These are phyloP conservation scores for Rhodotorula sp. DNA, from an alignment of 1,284 basidiomycete genomes.

Conservation along the genomic window DNA sequence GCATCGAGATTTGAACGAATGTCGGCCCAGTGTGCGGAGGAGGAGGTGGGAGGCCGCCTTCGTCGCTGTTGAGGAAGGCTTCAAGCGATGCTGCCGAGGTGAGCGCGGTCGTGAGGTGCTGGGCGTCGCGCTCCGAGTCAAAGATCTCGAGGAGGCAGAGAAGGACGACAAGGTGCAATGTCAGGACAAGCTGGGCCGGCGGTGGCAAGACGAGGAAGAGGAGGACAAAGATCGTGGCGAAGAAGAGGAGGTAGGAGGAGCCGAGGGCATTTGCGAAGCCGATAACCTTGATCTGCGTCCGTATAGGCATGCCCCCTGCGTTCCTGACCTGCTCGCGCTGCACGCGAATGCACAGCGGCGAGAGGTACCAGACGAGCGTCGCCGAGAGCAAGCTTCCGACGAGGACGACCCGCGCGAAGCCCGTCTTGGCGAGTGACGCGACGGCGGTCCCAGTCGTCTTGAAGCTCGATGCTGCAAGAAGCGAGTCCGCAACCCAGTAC, in stretches of 20 bases:
- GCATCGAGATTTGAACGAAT: slow-evolving; percentile 67
- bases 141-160: slow-evolving; percentile 71
- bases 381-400: slow-evolving; percentile 59
- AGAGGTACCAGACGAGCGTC: slow-evolving; percentile 64
- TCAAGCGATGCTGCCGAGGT: slow-evolving; percentile 30
- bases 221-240: slow-evolving; percentile 64
- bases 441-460: not conserved
- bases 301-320: slow-evolving; percentile 45
- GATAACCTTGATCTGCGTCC: slow-evolving; percentile 64
- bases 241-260: slow-evolving; percentile 78
- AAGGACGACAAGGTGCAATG: slow-evolving; percentile 62
- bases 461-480: slow-evolving; percentile 11
- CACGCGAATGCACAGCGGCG: slow-evolving; percentile 71
- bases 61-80: slow-evolving; percentile 25
- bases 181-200: slow-evolving; percentile 75
- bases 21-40: slow-evolving; percentile 48
- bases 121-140: slow-evolving; percentile 73
- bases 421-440: slow-evolving; percentile 58
- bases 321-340: slow-evolving; percentile 48
- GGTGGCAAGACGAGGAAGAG: slow-evolving; percentile 70
- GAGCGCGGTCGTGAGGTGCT: slow-evolving; percentile 35
- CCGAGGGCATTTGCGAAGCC: slow-evolving; percentile 91
- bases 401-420: slow-evolving; percentile 63
- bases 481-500: slow-evolving; percentile 72
- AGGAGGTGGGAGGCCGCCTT: slow-evolving; percentile 15